These are phyloP conservation scores for Metarhizium sp. DNA, from an alignment of 2,329 filamentous ascomycete species.

Conservation along the genomic window DNA sequence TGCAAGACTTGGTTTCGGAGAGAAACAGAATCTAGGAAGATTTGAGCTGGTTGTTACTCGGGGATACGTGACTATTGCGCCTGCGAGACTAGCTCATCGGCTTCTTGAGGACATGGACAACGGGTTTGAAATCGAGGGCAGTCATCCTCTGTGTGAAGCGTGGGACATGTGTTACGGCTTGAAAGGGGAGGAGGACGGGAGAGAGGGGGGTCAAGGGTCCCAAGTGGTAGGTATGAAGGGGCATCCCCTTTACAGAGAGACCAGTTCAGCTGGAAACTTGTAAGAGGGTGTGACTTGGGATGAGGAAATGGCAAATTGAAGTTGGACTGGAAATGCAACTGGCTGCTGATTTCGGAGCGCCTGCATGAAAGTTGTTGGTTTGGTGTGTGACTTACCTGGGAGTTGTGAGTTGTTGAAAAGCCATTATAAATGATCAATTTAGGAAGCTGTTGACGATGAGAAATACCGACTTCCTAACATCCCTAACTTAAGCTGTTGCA, in stretches of 20 bases:
- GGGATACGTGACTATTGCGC: conserved; percentile 57
- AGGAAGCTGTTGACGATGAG: neutral
- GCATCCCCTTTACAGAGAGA: conserved; percentile 12
- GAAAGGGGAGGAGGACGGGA: neutral
- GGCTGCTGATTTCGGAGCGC: too few species aligned
- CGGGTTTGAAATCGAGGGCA: conserved; percentile 58
- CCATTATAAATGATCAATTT: neutral
- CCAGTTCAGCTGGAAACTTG: conserved; percentile 6
- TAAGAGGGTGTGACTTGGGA: neutral
- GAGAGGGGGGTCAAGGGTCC: conserved; percentile 3
- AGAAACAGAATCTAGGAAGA: conserved; percentile 32
- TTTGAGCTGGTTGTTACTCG: conserved; percentile 44
- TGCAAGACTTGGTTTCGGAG: conserved; percentile 57
- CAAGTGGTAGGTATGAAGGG: conserved; percentile 8
- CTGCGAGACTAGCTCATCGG: conserved; percentile 54
- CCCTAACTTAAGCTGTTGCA: too few species aligned
- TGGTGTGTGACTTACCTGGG: neutral
- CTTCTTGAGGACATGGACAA: conserved; percentile 45
- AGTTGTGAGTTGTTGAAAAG: neutral
- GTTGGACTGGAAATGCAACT: neutral
- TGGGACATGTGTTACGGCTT: conserved; percentile 51
- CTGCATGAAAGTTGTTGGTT: too few species aligned
- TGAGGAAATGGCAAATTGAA: neutral
- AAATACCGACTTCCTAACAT: neutral
- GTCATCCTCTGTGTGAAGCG: conserved; percentile 46